Conservation (phyloP, 2,329 filamentous ascomycete species). For the Pseudonectria foliicola region DNA sequence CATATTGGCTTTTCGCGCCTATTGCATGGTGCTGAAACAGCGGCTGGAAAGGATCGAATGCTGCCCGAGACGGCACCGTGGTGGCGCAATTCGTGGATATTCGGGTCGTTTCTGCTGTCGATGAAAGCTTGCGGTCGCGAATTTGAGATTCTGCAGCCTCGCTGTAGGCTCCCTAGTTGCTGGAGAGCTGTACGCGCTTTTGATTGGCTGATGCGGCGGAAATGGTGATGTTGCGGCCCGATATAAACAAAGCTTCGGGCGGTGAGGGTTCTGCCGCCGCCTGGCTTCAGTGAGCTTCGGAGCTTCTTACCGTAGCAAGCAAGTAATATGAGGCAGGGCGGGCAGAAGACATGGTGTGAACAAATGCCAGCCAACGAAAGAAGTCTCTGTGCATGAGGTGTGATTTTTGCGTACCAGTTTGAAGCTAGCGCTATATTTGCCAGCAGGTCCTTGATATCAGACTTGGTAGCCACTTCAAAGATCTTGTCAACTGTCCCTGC, state of each 20-base stretch:
- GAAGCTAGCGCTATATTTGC: too few relatives aligned
- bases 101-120: constrained; percentile 14
- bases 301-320: too few relatives aligned
- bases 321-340: too few relatives aligned
- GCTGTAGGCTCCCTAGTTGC: constrained; percentile 19
- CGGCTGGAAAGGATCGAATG: constrained; percentile 12
- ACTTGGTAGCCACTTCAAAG: too few relatives aligned
- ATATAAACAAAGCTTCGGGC: constrained; percentile 22
- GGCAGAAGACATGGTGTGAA: too few relatives aligned
- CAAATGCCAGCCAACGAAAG: too few relatives aligned
- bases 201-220: constrained; percentile 19
- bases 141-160: constrained; percentile 28
- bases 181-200: constrained; percentile 12
- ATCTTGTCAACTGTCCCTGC: too few relatives aligned
- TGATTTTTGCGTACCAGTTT: too few relatives aligned
- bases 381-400: too few relatives aligned
- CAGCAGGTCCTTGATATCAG: too few relatives aligned
- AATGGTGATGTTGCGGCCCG: constrained; percentile 18
- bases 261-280: constrained; percentile 30
- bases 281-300: constrained; percentile 6
- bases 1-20: constrained; percentile 48
- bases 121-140: constrained; percentile 18
- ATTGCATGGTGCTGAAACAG: constrained; percentile 36
- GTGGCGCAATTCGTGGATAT: constrained; percentile 14
- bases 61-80: constrained; percentile 17